A percentile compares a stretch with the other conserved stretches of the same genome.
Evolutionary conservation across 345 rosid species (phyloP).

Genomic region (Noccaea bulbosa): DNA sequence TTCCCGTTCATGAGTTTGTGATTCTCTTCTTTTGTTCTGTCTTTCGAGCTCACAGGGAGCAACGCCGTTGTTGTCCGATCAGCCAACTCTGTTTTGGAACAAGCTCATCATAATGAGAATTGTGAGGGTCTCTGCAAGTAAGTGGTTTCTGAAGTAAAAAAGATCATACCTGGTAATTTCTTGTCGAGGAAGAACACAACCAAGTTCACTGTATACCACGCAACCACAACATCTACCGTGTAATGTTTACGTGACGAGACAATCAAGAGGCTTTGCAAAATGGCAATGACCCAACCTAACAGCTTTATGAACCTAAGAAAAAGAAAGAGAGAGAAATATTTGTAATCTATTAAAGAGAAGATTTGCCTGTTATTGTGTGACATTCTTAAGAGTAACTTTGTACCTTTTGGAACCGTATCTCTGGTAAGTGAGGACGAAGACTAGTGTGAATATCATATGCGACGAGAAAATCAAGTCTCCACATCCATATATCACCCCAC

Average conservation of each 20-base stretch:
- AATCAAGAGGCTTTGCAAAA: conserved; percentile 83
- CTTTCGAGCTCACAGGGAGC: conserved; percentile 72
- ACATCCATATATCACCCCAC: conserved; percentile 86
- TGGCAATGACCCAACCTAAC: conserved; percentile 79
- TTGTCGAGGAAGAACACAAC: conserved; percentile 91
- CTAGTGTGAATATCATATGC: conserved; percentile 94
- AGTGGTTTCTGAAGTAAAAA: not conserved
- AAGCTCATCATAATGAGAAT: conserved; percentile 31
- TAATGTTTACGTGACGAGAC: conserved; percentile 97
- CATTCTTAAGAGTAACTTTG: not conserved
- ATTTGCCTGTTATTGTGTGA: not conserved
- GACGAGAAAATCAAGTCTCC: conserved; percentile 98
- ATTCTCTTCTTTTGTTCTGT: conserved; percentile 82
- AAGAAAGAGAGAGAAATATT: conserved; percentile 28
- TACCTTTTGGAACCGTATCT: conserved; percentile 92
- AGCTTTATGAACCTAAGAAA: conserved; percentile 73
- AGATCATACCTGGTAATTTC: conserved; percentile 83
- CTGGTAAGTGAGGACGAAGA: conserved; percentile 91
- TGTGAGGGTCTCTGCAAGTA: not conserved
- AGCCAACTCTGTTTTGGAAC: conserved; percentile 68
- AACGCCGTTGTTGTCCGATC: conserved; percentile 64
- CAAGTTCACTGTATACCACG: conserved; percentile 97
- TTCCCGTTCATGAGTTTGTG: conserved; percentile 90
- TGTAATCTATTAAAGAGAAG: not conserved
- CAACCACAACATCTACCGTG: conserved; percentile 93